Percentiles rank a stretch among this genome's conserved stretches.
These are phyloP conservation scores for Dentipellis sp. DNA, from an alignment of 768 basidiomycete species.

Conservation along the genomic window DNA sequence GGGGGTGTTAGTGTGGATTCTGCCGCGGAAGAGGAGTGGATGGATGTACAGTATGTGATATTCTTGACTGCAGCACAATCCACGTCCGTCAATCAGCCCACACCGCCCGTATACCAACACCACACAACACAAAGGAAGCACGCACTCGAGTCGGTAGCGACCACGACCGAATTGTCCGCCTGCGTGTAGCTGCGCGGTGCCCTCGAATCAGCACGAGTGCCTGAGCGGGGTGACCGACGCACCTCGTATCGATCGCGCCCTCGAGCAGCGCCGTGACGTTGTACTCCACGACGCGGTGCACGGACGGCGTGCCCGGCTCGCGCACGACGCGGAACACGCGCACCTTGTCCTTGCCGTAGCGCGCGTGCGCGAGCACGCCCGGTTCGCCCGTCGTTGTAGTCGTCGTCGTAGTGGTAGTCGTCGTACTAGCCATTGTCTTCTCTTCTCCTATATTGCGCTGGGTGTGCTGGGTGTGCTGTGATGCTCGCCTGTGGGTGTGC, in stretches of 20 bases:
- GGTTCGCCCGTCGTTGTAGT: neutral
- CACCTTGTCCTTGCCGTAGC: constrained; percentile 86
- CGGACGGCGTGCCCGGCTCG: constrained; percentile 29
- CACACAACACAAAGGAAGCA: too few relatives aligned
- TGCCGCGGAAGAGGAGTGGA: too few relatives aligned
- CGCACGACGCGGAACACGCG: constrained; percentile 82
- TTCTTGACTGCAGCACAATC: constrained; percentile 25
- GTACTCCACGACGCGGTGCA: constrained; percentile 79
- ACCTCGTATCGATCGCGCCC: constrained; percentile 76
- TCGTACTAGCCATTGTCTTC: neutral
- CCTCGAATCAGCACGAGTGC: neutral
- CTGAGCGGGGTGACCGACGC: constrained; percentile 4
- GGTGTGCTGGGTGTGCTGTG: neutral
- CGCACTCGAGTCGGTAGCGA: constrained; percentile 76
- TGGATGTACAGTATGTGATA: constrained; percentile 25
- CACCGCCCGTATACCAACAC: too few relatives aligned
- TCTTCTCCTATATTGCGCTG: neutral
- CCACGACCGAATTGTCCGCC: constrained; percentile 81
- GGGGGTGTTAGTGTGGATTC: too few relatives aligned
- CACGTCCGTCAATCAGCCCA: neutral
- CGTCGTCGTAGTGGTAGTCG: neutral
- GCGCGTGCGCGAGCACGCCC: constrained; percentile 35
- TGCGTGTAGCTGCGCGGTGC: constrained; percentile 59
- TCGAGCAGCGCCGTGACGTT: constrained; percentile 74
- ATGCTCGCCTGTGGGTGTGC: neutral